Conservation (phyloP, 2,329 filamentous ascomycete genomes). For the Akanthomyces uredinophilus region DNA sequence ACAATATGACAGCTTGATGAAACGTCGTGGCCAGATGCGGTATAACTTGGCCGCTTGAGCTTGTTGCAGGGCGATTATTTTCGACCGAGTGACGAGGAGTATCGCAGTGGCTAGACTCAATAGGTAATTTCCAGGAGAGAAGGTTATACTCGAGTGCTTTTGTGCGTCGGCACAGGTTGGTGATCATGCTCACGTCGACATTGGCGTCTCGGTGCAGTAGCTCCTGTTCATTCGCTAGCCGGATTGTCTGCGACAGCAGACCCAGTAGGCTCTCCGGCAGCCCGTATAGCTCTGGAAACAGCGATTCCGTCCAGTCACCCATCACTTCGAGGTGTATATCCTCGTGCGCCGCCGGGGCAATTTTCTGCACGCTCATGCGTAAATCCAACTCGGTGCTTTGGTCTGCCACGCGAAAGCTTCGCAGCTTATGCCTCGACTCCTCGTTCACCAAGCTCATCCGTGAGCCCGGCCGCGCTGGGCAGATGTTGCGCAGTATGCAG, state of each 20-base stretch:
- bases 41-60: not conserved
- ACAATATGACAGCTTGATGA: conserved; percentile 3
- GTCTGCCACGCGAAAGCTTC: conserved; percentile 7
- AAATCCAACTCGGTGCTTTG: conserved; percentile 9
- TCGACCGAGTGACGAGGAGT: too few species aligned
- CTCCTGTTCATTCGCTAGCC: conserved; percentile 10
- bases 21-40: not conserved
- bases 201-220: not conserved
- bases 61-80: not conserved
- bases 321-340: conserved; percentile 5
- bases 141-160: not conserved
- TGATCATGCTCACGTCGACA: not conserved
- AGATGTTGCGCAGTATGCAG: conserved; percentile 7
- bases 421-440: not conserved
- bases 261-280: conserved; percentile 8
- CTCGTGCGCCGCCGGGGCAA: not conserved
- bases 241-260: conserved; percentile 7
- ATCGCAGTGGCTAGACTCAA: not conserved
- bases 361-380: not conserved
- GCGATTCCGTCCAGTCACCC: not conserved
- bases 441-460: not conserved
- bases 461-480: not conserved
- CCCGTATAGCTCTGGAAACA: conserved; percentile 5
- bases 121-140: not conserved
- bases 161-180: not conserved